Percentiles rank a stretch among this genome's conserved stretches.
These are phyloP conservation scores for Leptomonas seymouri DNA, from an alignment of 208 protist species.

Conservation along the genomic window DNA sequence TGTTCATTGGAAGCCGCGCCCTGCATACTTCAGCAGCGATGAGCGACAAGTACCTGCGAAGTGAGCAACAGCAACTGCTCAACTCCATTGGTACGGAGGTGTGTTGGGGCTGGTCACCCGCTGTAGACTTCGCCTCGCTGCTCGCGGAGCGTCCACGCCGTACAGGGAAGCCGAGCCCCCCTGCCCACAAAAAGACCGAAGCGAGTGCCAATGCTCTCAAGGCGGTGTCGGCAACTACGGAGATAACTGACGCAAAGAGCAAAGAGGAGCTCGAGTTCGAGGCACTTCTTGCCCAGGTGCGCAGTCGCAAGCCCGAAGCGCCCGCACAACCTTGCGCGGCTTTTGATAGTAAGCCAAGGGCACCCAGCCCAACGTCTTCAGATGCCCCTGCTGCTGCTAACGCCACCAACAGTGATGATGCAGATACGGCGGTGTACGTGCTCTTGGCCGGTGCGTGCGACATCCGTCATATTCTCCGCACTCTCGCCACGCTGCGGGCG, in stretches of 20 bases:
- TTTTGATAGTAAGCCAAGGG: neutral
- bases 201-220: neutral
- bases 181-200: neutral
- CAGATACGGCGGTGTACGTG: constrained; percentile 37
- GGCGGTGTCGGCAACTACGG: neutral
- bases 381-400: neutral
- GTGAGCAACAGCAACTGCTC: constrained; percentile 79
- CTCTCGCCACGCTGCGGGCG: constrained; percentile 61
- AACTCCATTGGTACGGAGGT: constrained; percentile 86
- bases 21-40: constrained; percentile 23
- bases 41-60: constrained; percentile 89
- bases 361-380: neutral
- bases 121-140: constrained; percentile 72
- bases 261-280: constrained; percentile 46
- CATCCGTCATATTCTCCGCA: constrained; percentile 87
- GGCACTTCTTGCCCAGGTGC: constrained; percentile 46
- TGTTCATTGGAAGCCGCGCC: too few species aligned
- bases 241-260: neutral
- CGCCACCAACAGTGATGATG: neutral
- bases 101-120: constrained; percentile 90
- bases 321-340: neutral
- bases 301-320: constrained; percentile 4
- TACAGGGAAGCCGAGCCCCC: neutral
- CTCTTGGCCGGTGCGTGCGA: constrained; percentile 79
- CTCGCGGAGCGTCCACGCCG: constrained; percentile 30